Conservation (phyloP, 768 basidiomycete species). For the Dioszegia crocea region DNA sequence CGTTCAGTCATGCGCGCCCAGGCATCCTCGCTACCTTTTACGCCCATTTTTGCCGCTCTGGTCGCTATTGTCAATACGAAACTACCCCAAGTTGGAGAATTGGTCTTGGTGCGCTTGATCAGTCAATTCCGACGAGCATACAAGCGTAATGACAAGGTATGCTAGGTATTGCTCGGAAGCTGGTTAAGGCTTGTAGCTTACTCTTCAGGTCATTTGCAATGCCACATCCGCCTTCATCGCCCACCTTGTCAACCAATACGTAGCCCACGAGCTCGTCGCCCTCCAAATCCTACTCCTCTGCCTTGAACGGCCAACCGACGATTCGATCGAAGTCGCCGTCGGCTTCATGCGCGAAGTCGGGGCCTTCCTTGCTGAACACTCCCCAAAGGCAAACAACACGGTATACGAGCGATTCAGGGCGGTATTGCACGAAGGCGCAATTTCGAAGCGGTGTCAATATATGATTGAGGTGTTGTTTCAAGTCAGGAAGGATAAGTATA, state of each 20-base stretch:
- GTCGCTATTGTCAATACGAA: conserved; percentile 96
- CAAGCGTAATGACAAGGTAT: conserved; percentile 94
- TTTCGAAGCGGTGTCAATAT: conserved; percentile 95
- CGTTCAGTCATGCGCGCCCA: conserved; percentile 98
- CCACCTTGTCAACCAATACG: conserved; percentile 87
- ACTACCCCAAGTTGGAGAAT: conserved; percentile 89
- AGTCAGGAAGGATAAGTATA: conserved; percentile 97
- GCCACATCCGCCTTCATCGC: conserved; percentile 86
- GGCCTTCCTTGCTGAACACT: conserved; percentile 85
- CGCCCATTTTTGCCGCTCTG: conserved; percentile 90
- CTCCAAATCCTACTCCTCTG: conserved; percentile 94
- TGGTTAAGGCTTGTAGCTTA: no score
- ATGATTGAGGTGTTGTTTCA: conserved; percentile 99
- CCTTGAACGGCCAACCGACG: conserved; percentile 91
- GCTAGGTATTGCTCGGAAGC: no score
- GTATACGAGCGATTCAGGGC: conserved; percentile 96
- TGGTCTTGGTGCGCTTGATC: conserved; percentile 79
- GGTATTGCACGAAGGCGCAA: conserved; percentile 87
- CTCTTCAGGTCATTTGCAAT: conserved; percentile 81
- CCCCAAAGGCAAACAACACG: conserved; percentile 89
- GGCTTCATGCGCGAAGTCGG: conserved; percentile 97
- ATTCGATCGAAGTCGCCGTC: conserved; percentile 97
- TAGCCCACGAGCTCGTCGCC: conserved; percentile 89
- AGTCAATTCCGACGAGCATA: conserved; percentile 92
- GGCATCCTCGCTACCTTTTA: conserved; percentile 92